Percentiles rank a stretch among this genome's conserved stretches.
Conservation (phyloP, 139 green algal genomes). For the Coelastrella sp. region DNA sequence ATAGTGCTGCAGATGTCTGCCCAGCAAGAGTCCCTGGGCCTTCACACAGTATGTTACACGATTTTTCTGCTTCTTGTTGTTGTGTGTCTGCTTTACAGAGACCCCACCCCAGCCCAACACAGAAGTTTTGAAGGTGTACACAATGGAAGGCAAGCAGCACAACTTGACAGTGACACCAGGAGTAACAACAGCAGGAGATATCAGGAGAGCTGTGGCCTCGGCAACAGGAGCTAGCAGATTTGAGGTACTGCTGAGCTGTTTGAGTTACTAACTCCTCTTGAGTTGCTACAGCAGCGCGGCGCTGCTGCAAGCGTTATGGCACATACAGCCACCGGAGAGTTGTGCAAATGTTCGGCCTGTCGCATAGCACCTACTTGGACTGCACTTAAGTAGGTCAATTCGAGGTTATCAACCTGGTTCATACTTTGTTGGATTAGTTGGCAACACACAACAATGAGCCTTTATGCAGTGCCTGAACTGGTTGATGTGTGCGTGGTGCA, state of each 20-base stretch:
- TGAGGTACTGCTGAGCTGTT: neutral
- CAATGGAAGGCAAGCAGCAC: neutral
- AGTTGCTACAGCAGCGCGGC: too few relatives aligned
- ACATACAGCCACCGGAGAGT: neutral
- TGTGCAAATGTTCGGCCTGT: neutral
- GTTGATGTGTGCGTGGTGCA: too few relatives aligned
- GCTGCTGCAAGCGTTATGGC: neutral
- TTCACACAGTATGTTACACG: too few relatives aligned
- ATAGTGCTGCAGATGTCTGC: too few relatives aligned
- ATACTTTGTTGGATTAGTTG: too few relatives aligned
- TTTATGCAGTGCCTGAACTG: neutral
- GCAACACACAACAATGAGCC: neutral
- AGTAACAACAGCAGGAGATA: neutral
- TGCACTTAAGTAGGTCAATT: too few relatives aligned
- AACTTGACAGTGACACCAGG: neutral
- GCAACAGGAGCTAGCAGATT: neutral
- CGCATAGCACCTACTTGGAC: too few relatives aligned
- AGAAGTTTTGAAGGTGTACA: neutral
- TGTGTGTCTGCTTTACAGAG: too few relatives aligned
- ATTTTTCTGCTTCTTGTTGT: too few relatives aligned
- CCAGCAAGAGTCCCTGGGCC: neutral
- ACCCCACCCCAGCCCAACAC: too few relatives aligned
- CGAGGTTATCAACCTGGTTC: too few relatives aligned
- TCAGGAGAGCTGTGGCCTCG: constrained; percentile 9
- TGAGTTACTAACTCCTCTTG: too few relatives aligned